These are phyloP conservation scores for Ogataea philodendri DNA, from an alignment of 805 yeast species.

Conservation along the genomic window DNA sequence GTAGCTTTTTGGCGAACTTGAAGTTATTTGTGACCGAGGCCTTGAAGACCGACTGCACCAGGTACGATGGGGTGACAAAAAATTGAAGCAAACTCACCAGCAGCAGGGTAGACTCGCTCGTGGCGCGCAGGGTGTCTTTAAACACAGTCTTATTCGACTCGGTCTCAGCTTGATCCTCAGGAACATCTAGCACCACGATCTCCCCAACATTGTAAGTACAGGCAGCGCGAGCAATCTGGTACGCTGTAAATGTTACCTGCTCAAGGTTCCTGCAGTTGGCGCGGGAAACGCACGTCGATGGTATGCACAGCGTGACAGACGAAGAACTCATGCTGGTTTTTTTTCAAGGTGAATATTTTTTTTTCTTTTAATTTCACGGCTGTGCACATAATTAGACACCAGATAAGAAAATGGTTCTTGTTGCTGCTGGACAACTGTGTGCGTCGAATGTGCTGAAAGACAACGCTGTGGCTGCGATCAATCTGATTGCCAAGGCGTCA, in stretches of 20 bases:
- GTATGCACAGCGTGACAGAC: conserved; percentile 62
- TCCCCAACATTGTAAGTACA: conserved; percentile 71
- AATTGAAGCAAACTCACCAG: conserved; percentile 73
- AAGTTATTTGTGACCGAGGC: conserved; percentile 45
- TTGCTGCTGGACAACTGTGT: conserved; percentile 87
- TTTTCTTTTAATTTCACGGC: conserved; percentile 2
- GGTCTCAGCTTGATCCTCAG: conserved; percentile 28
- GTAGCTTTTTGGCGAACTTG: conserved; percentile 64
- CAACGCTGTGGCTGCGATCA: conserved; percentile 60
- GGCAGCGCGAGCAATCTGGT: conserved; percentile 77
- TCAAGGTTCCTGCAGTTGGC: conserved; percentile 62
- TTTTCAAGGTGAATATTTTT: conserved; percentile 3
- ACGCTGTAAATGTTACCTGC: conserved; percentile 69
- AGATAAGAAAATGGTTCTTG: conserved; percentile 43
- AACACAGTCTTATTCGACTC: conserved; percentile 34
- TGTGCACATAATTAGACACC: conserved; percentile 1
- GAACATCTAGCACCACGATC: conserved; percentile 63
- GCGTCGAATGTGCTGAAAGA: conserved; percentile 60
- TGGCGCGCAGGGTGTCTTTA: conserved; percentile 23
- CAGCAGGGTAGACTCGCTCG: conserved; percentile 37
- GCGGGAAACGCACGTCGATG: conserved; percentile 58
- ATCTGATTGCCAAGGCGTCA: conserved; percentile 64
- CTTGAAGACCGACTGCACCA: conserved; percentile 60
- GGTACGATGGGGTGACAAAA: conserved; percentile 82
- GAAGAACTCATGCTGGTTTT: conserved; percentile 6